Base-by-base conservation (phyloP, 176 grass and related monocot species). In the Elaeis guineensis region DNA sequence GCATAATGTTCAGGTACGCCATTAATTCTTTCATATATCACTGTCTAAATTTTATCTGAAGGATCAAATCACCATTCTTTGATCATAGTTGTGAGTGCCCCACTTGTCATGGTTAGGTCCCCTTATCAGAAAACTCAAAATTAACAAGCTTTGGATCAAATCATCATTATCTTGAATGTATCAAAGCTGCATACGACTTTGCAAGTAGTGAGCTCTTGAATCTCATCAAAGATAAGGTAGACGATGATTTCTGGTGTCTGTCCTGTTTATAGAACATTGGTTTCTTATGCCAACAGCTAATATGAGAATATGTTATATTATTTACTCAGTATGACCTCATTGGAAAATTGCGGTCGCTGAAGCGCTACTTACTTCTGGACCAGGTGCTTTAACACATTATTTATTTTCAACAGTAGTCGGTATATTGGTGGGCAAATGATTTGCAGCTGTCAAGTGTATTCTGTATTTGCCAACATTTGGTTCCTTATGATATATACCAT, bases 101-200 rank as follows among this genome's bases (percentile, higher is more conserved):
- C 44, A 56, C 0, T 56, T 56, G 16, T 48, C 5, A 56, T 16
- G 24, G 50, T 66, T 63, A 97, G 93, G 93, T 89, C 50, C 86
- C 87, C 9, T 85, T 90, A 69, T 89, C 87, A 68, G 93, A 97
- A 62, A 97, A 68, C 78, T 92, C 87, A 80, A 97, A 97, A 80
- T 80, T 97, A 39, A 97, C 70, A 69, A 85, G 81, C 69, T 83
- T 97, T 77, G 73, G 88, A 67, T 87, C 84, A 76, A 97, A 85
- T 52, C 93, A 97, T 61, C 83, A 92, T 74, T 97, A 89, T 69
- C 81, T 97, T 74, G 93, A 97, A 70, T 87, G 93, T 64, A 97
- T 97, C 52, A 97, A 92, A 75, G 82, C 87, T 80, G 93, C 93
- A 53, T 97, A 97, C 74, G 93, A 97, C 69, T 97, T 97, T 83